phyloP scores from a whole-genome alignment of 768 basidiomycete genomes.

The Russula griseocarnosa region DNA sequence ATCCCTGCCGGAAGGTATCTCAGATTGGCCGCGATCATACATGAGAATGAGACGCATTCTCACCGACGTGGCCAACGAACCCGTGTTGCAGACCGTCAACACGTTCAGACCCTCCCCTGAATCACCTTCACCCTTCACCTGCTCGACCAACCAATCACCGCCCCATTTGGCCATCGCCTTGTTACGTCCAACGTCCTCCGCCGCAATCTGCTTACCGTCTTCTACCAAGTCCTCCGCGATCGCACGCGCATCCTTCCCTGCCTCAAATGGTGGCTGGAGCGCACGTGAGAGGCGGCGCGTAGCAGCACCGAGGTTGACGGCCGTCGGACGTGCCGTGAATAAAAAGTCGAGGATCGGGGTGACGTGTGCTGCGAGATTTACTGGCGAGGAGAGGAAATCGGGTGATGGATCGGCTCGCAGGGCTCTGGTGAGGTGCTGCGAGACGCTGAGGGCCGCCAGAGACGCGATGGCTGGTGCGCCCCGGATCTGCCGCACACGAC shows the following conservation, averaged over 20 bases:
- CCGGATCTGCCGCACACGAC: conserved; percentile 50
- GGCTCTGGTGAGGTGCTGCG: conserved; percentile 56
- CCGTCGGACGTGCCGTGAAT: conserved; percentile 87
- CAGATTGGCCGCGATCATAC: conserved; percentile 1
- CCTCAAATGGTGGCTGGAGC: conserved; percentile 40
- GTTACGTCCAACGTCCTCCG: conserved; percentile 86
- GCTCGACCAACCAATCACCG: conserved; percentile 75
- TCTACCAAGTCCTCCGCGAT: conserved; percentile 54
- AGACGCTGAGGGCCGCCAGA: conserved; percentile 77
- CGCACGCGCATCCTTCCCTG: conserved; percentile 42
- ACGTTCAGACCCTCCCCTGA: conserved; percentile 60
- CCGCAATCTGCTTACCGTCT: conserved; percentile 72
- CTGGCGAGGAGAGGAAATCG: conserved; percentile 51
- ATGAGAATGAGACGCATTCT: conserved; percentile 31
- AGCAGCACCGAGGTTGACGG: conserved; percentile 90
- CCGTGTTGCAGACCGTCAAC: conserved; percentile 96
- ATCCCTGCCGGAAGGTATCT: conserved; percentile 55
- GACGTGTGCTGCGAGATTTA: conserved; percentile 52
- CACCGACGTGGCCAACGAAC: conserved; percentile 90
- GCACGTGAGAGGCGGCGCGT: conserved; percentile 61
- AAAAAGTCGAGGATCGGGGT: conserved; percentile 63
- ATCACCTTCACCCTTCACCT: conserved; percentile 41
- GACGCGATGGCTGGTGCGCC: conserved; percentile 96
- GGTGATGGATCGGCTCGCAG: conserved; percentile 46
- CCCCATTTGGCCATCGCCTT: conserved; percentile 80